Evolutionary conservation across 345 rosid genomes (phyloP).

Genomic region (Rubroshorea leprosula): DNA sequence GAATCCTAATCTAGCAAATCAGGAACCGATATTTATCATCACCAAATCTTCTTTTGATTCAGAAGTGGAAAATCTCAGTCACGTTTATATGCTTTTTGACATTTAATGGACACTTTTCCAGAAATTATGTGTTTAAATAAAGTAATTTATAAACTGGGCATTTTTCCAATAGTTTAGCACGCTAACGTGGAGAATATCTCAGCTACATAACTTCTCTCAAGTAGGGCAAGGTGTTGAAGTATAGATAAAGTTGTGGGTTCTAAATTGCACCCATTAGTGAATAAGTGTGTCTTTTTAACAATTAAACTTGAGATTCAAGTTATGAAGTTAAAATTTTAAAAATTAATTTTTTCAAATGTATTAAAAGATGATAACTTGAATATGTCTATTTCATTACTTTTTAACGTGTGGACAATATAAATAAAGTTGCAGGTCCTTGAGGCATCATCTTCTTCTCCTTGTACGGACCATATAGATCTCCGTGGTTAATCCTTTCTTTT

Average conservation of each 20-base stretch:
- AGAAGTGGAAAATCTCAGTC: neutral
- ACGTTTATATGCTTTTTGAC: neutral
- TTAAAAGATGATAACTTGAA: too few species aligned
- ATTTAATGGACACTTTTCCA: neutral
- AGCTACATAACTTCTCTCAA: slow-evolving; percentile 7
- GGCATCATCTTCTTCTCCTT: slow-evolving; percentile 4
- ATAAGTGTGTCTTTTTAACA: too few species aligned
- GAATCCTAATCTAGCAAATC: slow-evolving; percentile 9
- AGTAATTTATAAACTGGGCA: neutral
- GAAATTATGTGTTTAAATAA: neutral
- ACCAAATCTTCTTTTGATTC: neutral
- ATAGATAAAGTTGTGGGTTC: slow-evolving; percentile 12
- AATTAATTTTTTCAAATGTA: too few species aligned
- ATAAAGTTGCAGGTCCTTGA: too few species aligned
- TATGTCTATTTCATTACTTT: too few species aligned
- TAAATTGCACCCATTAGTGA: too few species aligned
- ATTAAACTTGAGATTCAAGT: too few species aligned
- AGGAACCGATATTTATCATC: neutral
- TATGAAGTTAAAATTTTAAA: too few species aligned
- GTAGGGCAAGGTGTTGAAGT: slow-evolving; percentile 1
- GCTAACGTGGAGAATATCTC: slow-evolving; percentile 4
- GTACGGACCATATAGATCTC: slow-evolving; percentile 5
- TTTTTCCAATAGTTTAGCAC: slow-evolving; percentile 11
- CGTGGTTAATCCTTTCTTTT: neutral
- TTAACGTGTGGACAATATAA: too few species aligned